These are phyloP conservation scores for Talaromyces sp. DNA, from an alignment of 2,329 filamentous ascomycete species.

Conservation along the genomic window DNA sequence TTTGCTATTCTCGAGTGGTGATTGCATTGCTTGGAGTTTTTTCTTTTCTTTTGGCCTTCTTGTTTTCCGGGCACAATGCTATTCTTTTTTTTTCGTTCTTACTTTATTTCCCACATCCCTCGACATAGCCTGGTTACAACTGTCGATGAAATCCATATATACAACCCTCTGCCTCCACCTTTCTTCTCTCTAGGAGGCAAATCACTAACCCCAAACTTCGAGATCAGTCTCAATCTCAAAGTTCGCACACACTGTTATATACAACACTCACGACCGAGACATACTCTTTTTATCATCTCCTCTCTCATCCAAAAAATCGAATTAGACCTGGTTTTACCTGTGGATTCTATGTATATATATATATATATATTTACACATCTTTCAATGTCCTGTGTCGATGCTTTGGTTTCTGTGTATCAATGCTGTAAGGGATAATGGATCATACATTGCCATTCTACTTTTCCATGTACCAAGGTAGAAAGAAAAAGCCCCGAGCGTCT, in stretches of 20 bases:
- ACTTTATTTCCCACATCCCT: background rate
- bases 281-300: conserved; percentile 1
- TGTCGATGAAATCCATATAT: background rate
- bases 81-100: background rate
- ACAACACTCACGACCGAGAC: background rate
- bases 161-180: background rate
- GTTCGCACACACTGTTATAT: background rate
- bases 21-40: conserved; percentile 14
- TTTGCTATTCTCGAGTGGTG: conserved; percentile 6
- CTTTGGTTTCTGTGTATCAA: background rate
- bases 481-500: background rate
- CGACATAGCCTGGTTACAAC: background rate
- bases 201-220: background rate
- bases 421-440: background rate
- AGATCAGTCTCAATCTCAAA: background rate
- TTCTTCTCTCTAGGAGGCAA: background rate
- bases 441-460: background rate
- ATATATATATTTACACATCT: background rate
- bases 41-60: background rate
- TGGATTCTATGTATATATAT: background rate
- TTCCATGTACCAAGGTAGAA: background rate
- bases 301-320: background rate
- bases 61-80: background rate
- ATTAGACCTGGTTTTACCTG: background rate
- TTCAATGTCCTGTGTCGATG: background rate